Percentiles rank a stretch among this genome's conserved stretches.
phyloP scores from a whole-genome alignment of 2,329 filamentous ascomycete genomes.

The Alternaria panax region DNA sequence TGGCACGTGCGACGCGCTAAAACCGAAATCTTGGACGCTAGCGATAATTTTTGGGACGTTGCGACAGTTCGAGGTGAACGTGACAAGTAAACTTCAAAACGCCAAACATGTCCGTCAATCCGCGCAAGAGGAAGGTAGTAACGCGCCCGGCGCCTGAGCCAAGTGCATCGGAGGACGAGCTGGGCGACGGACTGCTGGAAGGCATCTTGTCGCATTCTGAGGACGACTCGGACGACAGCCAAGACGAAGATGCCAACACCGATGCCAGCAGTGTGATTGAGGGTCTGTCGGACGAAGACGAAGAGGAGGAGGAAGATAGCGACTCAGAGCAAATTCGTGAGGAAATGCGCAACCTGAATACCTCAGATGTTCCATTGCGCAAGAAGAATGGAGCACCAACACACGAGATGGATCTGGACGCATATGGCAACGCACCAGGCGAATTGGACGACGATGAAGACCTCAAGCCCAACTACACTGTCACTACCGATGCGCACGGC shows the following conservation, averaged over 20 bases:
- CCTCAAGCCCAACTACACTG: constrained; percentile 61
- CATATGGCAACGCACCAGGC: constrained; percentile 23
- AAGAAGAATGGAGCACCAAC: constrained; percentile 25
- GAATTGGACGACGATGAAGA: constrained; percentile 43
- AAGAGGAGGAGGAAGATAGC: constrained; percentile 47
- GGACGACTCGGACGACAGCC: constrained; percentile 46
- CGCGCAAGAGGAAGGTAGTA: constrained; percentile 57
- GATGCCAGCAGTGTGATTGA: constrained; percentile 45
- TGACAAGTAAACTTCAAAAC: constrained; percentile 7
- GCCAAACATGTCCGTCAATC: constrained; percentile 53
- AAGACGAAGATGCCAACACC: constrained; percentile 33
- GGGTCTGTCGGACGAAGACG: constrained; percentile 41
- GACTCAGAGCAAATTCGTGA: constrained; percentile 54
- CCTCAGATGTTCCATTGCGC: constrained; percentile 33
- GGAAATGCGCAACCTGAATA: constrained; percentile 55
- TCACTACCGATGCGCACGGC: constrained; percentile 85
- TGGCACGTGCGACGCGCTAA: constrained; percentile 26
- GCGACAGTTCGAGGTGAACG: constrained; percentile 6
- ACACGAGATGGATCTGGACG: constrained; percentile 26
- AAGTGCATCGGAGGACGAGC: constrained; percentile 45
- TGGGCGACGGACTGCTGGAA: constrained; percentile 51
- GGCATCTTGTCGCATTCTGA: constrained; percentile 54
- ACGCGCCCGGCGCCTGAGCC: constrained; percentile 44
- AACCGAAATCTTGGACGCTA: constrained; percentile 36
- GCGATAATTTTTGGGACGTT: constrained; percentile 28